Base-by-base conservation (phyloP, 305 asterid genomes). In the Salvia sclarea region DNA sequence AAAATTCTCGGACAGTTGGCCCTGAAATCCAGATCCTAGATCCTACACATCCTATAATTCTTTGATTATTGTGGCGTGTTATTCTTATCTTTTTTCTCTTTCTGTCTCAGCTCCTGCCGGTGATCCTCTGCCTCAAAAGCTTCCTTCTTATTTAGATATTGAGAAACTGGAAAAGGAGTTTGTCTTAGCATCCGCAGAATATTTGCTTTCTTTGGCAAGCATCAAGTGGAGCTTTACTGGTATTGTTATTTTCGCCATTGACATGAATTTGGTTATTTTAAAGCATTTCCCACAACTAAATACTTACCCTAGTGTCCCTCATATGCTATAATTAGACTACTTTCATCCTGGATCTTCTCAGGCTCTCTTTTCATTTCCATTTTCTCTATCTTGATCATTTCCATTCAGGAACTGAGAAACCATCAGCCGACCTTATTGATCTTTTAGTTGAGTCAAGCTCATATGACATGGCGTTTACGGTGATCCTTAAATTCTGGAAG, bases 161-260 rank as follows among this genome's bases (percentile, higher is more conserved):
- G 95, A 85, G 81, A 88, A 88, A 79, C 95, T 94, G 58, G 97
- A 94, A 76, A 89, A 85, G 81, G 99, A 94, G 83, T 89, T 69
- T 80, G 81, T 87, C 78, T 74, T 91, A 69, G 80, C 98, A 21
- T 83, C 91, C 48, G 96, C 97, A 20, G 98, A 94, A 64, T 76
- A 85, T 80, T 70, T 72, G 22, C 92, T 89, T 55, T 82, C 93
- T 17, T 80, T 91, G 84, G 90, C 76, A 21, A 86, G 85, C 77
- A 72, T 83, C 78, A 84, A 79, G 65, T 91, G 97, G 97, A 85
- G 79, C 63, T 86, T 69, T 74, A 70, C 89, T 25, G 95, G 98
- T 93, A 85, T 59, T 16, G 40, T 64, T 54, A 47, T 43, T 41
- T 49, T 44, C 16, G 8, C 14, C 12, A 31, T 59, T 71, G 40